These are phyloP conservation scores for Camptophora hylomeconis DNA, from an alignment of 2,329 filamentous ascomycete genomes.

Conservation along the genomic window DNA sequence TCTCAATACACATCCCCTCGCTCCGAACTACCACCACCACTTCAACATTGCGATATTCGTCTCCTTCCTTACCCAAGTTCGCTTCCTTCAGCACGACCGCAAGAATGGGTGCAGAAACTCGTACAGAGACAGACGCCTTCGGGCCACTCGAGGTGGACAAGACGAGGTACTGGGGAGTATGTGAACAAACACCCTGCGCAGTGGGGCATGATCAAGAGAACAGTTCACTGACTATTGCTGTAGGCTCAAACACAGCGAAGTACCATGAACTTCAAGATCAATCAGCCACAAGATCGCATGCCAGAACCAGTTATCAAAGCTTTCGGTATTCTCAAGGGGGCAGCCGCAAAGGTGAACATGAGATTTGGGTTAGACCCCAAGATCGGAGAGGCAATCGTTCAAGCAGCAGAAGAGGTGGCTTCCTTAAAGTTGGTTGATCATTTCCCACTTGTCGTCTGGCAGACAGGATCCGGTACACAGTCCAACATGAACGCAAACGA, in stretches of 20 bases:
- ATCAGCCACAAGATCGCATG: slow-evolving; percentile 98
- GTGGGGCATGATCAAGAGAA: slow-evolving; percentile 12
- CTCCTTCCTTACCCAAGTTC: too few relatives aligned
- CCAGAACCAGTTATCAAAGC: slow-evolving; percentile 81
- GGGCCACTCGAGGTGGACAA: slow-evolving; percentile 67
- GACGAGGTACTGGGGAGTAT: slow-evolving; percentile 98
- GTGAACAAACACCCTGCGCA: too few relatives aligned
- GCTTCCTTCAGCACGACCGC: slow-evolving; percentile 12
- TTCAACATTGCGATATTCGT: slow-evolving; percentile 4
- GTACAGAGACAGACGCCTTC: slow-evolving; percentile 94
- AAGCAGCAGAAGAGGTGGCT: slow-evolving; percentile 72
- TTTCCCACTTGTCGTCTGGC: slow-evolving; percentile 86
- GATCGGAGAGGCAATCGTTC: slow-evolving; percentile 77
- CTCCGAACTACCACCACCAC: slow-evolving; percentile 1
- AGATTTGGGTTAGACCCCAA: slow-evolving; percentile 83
- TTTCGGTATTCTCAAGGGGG: slow-evolving; percentile 94
- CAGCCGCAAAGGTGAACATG: slow-evolving; percentile 92
- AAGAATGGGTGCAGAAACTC: slow-evolving; percentile 32
- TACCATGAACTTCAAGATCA: slow-evolving; percentile 96
- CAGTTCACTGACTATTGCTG: not conserved
- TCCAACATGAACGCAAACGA: slow-evolving; percentile 96
- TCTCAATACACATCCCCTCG: too few relatives aligned
- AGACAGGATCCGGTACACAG: slow-evolving; percentile 86
- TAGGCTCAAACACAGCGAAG: slow-evolving; percentile 42
- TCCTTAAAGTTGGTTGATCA: slow-evolving; percentile 75